Percentiles rank a stretch among this genome's conserved stretches.
Conservation (phyloP, 495 filamentous ascomycete genomes). For the Neurospora sp. region DNA sequence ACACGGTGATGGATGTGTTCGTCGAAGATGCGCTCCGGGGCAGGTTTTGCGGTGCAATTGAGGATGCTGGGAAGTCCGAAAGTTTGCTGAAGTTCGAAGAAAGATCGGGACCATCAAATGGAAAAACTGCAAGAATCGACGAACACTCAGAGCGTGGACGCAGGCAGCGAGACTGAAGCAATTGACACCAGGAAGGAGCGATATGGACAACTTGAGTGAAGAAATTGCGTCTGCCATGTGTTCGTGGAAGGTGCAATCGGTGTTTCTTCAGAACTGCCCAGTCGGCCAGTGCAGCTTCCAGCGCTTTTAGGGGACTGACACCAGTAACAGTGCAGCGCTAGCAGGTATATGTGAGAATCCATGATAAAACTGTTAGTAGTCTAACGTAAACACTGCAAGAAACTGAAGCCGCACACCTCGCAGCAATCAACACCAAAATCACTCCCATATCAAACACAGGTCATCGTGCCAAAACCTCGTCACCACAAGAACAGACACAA, state of each 20-base stretch:
- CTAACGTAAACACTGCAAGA: neutral
- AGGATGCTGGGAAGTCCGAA: neutral
- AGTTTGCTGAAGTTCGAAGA: neutral
- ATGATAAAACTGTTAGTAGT: too few species aligned
- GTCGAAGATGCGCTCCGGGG: neutral
- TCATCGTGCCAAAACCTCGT: neutral
- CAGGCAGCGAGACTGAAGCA: neutral
- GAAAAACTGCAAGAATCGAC: neutral
- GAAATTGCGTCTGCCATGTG: neutral
- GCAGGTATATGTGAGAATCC: too few species aligned
- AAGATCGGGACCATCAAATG: neutral
- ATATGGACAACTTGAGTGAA: neutral
- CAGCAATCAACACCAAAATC: neutral
- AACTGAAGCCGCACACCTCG: neutral
- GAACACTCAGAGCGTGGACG: neutral
- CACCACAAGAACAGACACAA: neutral
- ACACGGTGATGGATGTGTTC: neutral
- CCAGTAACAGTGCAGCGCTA: too few species aligned
- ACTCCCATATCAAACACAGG: neutral
- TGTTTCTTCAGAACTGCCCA: neutral
- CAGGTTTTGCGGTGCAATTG: neutral
- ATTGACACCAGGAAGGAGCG: neutral
- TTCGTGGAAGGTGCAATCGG: neutral
- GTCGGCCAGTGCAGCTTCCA: neutral
- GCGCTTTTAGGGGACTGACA: neutral